Base-by-base conservation (phyloP, 2,329 filamentous ascomycete species). In the Aspergillus ochraceus region DNA sequence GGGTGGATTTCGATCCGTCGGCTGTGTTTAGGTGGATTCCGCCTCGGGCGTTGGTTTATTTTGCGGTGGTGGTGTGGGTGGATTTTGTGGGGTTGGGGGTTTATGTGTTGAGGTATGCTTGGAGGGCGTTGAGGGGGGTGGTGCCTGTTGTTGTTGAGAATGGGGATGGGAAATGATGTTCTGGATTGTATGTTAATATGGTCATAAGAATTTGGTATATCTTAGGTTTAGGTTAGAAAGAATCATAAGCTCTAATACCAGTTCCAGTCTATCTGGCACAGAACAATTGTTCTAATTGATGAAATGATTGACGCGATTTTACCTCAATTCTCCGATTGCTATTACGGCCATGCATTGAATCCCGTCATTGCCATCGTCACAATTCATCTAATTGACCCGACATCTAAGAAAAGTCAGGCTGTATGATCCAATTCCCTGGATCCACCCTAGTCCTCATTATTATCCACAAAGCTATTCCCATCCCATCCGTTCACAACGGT, bases 321-420 rank as follows among this genome's bases (percentile, higher is more conserved):
- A 24, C 3, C 24, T 24, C 24, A 24, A 3, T 24, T 26, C 5
- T 9, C 5, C 4, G 6, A 26, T 26, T 26, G 5, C 5, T 26
- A 9, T 9, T 26, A 6, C 5, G 8, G 26, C 26, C 8, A 26
- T 29, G 1, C 8, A 29, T 29, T 29, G 2, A 29, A 29, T 29
- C 8, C 2, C 26, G 4, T 29, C 26, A 26, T 63, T 77, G 36
- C 74, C 74, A 1, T 70, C 66, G 58, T 74, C 71, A 19, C 77
- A 76, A 17, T 42, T 42, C 12, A 42, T 42, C 11, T 19, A 6
- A 42, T 42, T 14, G 36, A 42, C n/a, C 4, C 8, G 1, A 26
- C 5, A 9, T 8, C 26, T 26, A 26, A 26, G 8, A 26, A 9
- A 26, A 26, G 26, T 9, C 26, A 26, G 26, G 26, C 26, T 9